Conservation (phyloP, 352 stramenopile genomes). For the Pythium aristosporum region DNA sequence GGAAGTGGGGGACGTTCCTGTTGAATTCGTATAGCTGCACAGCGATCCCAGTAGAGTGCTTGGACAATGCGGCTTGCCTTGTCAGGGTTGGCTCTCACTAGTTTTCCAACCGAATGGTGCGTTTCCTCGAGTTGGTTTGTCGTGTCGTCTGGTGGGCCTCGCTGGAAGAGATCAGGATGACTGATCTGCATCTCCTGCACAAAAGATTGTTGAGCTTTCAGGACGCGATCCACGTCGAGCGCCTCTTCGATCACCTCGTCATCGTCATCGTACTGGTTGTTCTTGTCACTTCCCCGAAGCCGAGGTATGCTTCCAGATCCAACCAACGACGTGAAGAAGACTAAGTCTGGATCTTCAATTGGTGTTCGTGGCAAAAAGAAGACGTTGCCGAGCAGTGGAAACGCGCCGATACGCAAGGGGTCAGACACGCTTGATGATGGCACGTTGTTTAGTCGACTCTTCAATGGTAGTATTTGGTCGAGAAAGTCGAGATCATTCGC, state of each 20-base stretch:
- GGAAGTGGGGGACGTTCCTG: constrained; percentile 48
- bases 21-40: constrained; percentile 58
- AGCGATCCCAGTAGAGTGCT: constrained; percentile 84
- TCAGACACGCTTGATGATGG: background rate
- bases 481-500: constrained; percentile 73
- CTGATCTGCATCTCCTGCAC: constrained; percentile 70
- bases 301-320: constrained; percentile 19
- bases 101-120: background rate
- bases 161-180: constrained; percentile 35
- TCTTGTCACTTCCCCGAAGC: constrained; percentile 12
- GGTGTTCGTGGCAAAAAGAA: constrained; percentile 67
- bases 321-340: constrained; percentile 33
- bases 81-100: background rate
- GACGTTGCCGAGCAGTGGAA: constrained; percentile 67
- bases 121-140: constrained; percentile 6
- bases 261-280: constrained; percentile 24
- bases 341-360: constrained; percentile 58
- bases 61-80: constrained; percentile 38
- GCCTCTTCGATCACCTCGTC: constrained; percentile 30
- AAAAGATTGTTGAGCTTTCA: constrained; percentile 51
- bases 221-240: constrained; percentile 48
- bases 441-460: constrained; percentile 35
- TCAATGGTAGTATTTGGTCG: constrained; percentile 49
- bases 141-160: background rate
- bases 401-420: constrained; percentile 20